Conservation (phyloP, 129 eudicot species). For the Centrapalus pauciflorus region DNA sequence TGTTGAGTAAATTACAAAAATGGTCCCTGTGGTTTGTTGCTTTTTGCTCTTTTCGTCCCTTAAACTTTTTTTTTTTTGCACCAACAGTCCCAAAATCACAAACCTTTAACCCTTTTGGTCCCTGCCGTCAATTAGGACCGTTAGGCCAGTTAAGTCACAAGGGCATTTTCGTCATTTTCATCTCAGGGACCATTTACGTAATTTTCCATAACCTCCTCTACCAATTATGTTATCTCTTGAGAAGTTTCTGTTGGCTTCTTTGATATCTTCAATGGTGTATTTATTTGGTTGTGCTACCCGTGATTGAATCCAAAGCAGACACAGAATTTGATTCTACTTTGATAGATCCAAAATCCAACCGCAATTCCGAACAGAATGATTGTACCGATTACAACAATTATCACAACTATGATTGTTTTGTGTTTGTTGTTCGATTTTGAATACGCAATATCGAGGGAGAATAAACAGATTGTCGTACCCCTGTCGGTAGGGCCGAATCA, state of each 20-base stretch:
- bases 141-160: too few species aligned
- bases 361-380: constrained; percentile 10
- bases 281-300: constrained; percentile 50
- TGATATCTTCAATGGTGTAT: constrained; percentile 64
- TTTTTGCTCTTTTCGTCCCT: too few species aligned
- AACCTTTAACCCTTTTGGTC: too few species aligned
- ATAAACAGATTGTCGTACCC: constrained; percentile 68
- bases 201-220: constrained; percentile 97
- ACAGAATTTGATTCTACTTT: constrained; percentile 21
- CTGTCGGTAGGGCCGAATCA: constrained; percentile 58
- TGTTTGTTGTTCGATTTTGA: constrained; percentile 13
- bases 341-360: constrained; percentile 24
- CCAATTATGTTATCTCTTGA: constrained; percentile 62
- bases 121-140: too few species aligned
- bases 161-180: too few species aligned
- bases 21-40: too few species aligned
- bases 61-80: too few species aligned
- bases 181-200: too few species aligned
- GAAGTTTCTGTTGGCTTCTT: constrained; percentile 66
- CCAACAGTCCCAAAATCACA: too few species aligned
- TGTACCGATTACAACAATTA: constrained; percentile 20
- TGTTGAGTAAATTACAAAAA: too few species aligned
- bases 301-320: constrained; percentile 49
- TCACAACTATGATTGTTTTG: constrained; percentile 23
- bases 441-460: constrained; percentile 35